Evolutionary conservation across 345 rosid genomes (phyloP).

Genomic region (Aquilaria sinensis): DNA sequence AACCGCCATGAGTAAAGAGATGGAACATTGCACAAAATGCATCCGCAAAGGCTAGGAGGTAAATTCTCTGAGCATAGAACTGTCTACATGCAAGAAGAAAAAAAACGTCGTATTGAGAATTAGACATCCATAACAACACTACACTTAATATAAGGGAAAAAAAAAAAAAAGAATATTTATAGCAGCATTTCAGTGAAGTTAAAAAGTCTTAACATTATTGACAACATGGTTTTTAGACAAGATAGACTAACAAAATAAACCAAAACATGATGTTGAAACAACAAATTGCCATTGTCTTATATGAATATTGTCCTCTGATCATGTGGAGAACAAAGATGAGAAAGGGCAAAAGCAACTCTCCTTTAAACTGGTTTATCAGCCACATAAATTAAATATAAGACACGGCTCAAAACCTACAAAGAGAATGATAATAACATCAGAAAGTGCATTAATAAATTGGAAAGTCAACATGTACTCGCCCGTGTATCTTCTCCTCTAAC

Average conservation of each 20-base stretch:
- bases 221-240: neutral
- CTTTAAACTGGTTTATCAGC: conserved; percentile 81
- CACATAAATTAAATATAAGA: conserved; percentile 78
- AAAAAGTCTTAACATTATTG: conserved; percentile 13
- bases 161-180: conserved; percentile 9
- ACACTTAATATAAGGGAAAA: neutral
- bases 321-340: conserved; percentile 88
- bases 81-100: conserved; percentile 56
- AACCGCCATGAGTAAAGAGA: too few species aligned
- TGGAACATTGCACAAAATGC: conserved; percentile 99
- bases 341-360: conserved; percentile 87
- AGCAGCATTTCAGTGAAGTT: conserved; percentile 12
- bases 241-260: neutral
- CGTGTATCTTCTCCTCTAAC: conserved; percentile 94
- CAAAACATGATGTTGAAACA: too few species aligned
- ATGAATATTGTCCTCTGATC: conserved; percentile 85
- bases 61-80: conserved; percentile 95
- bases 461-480: conserved; percentile 57
- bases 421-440: conserved; percentile 13
- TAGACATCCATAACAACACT: neutral
- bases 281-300: conserved; percentile 57
- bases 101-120: conserved; percentile 1
- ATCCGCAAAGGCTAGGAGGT: conserved; percentile 97
- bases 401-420: conserved; percentile 77
- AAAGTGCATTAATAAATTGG: conserved; percentile 9